These are phyloP conservation scores for Ceratocystiopsis minuta DNA, from an alignment of 2,329 filamentous ascomycete genomes.

Conservation along the genomic window DNA sequence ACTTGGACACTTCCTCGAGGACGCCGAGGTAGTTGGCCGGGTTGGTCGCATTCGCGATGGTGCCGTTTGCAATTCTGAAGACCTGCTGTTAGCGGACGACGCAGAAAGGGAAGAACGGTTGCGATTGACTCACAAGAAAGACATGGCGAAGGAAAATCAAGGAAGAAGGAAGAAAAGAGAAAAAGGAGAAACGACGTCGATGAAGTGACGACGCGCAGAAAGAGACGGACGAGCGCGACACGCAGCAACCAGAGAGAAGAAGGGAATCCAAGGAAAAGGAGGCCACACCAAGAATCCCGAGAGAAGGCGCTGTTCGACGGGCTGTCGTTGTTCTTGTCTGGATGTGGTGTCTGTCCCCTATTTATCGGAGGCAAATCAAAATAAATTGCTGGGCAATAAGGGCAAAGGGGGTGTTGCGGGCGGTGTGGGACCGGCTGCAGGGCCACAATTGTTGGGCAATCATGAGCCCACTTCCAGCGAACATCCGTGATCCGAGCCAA, in stretches of 20 bases:
- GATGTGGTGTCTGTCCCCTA: no score
- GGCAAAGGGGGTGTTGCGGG: neutral
- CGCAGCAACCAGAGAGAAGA: neutral
- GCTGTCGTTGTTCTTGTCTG: no score
- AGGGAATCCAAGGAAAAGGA: neutral
- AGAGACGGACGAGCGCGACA: neutral
- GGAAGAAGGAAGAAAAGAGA: neutral
- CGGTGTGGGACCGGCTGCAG: constrained; percentile 1
- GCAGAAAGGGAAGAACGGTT: neutral
- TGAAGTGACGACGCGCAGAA: neutral
- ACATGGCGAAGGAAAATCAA: neutral
- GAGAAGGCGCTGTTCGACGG: no score
- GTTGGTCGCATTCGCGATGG: constrained; percentile 14
- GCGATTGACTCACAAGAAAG: no score
- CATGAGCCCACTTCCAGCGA: constrained; percentile 10
- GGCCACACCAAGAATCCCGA: no score
- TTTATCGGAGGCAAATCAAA: no score
- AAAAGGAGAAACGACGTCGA: neutral
- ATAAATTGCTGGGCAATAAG: no score
- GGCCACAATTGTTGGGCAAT: constrained; percentile 3
- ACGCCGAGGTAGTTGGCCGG: constrained; percentile 36
- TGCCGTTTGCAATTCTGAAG: constrained; percentile 3
- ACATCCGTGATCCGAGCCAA: constrained; percentile 10
- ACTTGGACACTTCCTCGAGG: constrained; percentile 45
- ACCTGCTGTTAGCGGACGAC: neutral